Conservation (phyloP, 192 early-diverging fungal species). For the Diversispora eburnea region DNA sequence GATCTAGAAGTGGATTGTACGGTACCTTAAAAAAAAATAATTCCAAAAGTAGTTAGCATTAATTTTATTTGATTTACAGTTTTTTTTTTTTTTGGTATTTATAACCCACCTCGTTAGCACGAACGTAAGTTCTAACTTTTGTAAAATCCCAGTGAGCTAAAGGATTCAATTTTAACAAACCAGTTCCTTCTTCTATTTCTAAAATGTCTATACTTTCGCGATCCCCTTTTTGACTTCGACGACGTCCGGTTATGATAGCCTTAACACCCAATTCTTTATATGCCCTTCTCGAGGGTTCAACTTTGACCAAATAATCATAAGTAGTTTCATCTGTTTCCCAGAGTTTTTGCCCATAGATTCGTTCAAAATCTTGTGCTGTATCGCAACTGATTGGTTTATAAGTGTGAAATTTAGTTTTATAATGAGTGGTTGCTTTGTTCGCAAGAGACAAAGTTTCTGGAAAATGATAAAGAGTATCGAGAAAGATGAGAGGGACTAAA, state of each 20-base stretch:
- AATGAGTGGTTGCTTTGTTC: slow-evolving; percentile 59
- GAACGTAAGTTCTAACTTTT: slow-evolving; percentile 82
- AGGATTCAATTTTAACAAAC: slow-evolving; percentile 89
- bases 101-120: slow-evolving; percentile 55
- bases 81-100: not conserved
- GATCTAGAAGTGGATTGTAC: slow-evolving; percentile 84
- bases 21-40: slow-evolving; percentile 56
- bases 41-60: not conserved
- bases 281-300: slow-evolving; percentile 87
- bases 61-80: not conserved
- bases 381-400: slow-evolving; percentile 68
- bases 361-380: slow-evolving; percentile 65
- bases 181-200: slow-evolving; percentile 72
- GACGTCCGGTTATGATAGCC: slow-evolving; percentile 86
- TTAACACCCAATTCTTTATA: slow-evolving; percentile 71
- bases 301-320: slow-evolving; percentile 92
- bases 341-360: slow-evolving; percentile 69
- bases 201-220: slow-evolving; percentile 72
- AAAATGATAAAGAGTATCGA: slow-evolving; percentile 96
- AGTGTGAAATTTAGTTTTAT: slow-evolving; percentile 62
- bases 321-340: slow-evolving; percentile 78
- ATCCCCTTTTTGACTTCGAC: slow-evolving; percentile 82
- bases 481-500: slow-evolving; percentile 80
- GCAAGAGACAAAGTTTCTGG: slow-evolving; percentile 84
- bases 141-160: slow-evolving; percentile 89